Percentiles rank a stretch among this genome's conserved stretches.
phyloP scores from a whole-genome alignment of 768 basidiomycete species.

The Russula emetica region DNA sequence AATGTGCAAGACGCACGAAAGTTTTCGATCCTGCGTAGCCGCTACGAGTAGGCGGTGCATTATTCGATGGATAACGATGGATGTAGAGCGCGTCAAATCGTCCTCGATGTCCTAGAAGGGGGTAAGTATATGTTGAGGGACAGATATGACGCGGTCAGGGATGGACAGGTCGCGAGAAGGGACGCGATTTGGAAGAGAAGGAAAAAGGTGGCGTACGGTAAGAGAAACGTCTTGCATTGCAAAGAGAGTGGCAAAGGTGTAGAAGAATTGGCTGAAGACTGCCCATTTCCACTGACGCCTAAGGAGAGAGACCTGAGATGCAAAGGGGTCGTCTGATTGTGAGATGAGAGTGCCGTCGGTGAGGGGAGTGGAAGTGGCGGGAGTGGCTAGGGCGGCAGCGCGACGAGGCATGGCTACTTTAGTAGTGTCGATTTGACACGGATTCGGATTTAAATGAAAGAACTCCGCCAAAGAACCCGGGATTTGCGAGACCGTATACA shows the following conservation, averaged over 20 bases:
- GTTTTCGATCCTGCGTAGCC: slow-evolving; percentile 76
- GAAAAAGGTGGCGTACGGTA: slow-evolving; percentile 41
- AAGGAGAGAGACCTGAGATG: slow-evolving; percentile 46
- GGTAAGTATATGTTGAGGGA: slow-evolving; percentile 11
- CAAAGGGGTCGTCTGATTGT: slow-evolving; percentile 28
- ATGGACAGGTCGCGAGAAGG: slow-evolving; percentile 1
- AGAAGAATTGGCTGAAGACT: slow-evolving; percentile 85
- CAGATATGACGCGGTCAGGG: slow-evolving; percentile 14
- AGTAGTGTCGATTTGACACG: slow-evolving; percentile 32
- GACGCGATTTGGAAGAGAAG: slow-evolving; percentile 5
- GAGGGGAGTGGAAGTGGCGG: slow-evolving; percentile 25
- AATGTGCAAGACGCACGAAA: slow-evolving; percentile 48
- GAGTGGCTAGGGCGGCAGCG: slow-evolving; percentile 30
- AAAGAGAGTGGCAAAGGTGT: slow-evolving; percentile 73
- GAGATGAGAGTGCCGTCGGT: slow-evolving; percentile 15
- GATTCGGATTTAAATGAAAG: slow-evolving; percentile 32
- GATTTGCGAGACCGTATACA: background rate
- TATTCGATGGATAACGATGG: slow-evolving; percentile 60
- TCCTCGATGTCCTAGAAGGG: slow-evolving; percentile 66
- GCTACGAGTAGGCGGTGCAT: slow-evolving; percentile 71
- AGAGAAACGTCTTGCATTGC: slow-evolving; percentile 67
- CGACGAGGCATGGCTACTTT: slow-evolving; percentile 37
- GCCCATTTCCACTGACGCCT: slow-evolving; percentile 91
- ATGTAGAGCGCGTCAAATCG: slow-evolving; percentile 61
- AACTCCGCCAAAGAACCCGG: background rate